Percentiles rank a stretch among this genome's conserved stretches.
Conservation (phyloP, 2,329 filamentous ascomycete species). For the Bisporella sp. region DNA sequence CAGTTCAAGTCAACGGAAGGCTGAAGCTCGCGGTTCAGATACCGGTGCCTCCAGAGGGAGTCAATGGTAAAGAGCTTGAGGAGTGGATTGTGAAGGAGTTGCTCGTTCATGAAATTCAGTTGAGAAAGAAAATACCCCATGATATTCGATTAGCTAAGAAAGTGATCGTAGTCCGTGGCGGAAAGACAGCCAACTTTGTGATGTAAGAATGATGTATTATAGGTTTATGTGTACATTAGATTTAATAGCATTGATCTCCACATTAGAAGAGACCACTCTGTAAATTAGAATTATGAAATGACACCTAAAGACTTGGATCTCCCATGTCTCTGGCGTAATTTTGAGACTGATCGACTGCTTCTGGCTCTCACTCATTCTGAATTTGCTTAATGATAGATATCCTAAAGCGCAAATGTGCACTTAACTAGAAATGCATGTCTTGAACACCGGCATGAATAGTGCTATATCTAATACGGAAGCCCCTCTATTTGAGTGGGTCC, state of each 20-base stretch:
- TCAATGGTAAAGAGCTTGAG: slow-evolving; percentile 39
- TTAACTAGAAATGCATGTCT: too few species aligned
- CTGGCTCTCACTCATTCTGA: too few species aligned
- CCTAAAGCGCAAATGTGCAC: too few species aligned
- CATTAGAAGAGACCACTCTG: too few species aligned
- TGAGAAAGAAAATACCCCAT: slow-evolving; percentile 35
- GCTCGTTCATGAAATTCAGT: slow-evolving; percentile 53
- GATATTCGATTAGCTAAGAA: slow-evolving; percentile 49
- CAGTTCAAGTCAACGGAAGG: slow-evolving; percentile 78
- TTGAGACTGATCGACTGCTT: too few species aligned
- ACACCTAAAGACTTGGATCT: too few species aligned
- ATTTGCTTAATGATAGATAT: too few species aligned
- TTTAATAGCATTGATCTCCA: neutral
- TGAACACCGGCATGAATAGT: too few species aligned
- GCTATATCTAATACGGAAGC: too few species aligned
- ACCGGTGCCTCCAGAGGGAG: slow-evolving; percentile 37
- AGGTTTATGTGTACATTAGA: neutral
- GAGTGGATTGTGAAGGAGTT: slow-evolving; percentile 58
- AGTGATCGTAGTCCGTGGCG: slow-evolving; percentile 58
- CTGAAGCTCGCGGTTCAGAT: slow-evolving; percentile 52
- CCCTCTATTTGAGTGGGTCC: too few species aligned
- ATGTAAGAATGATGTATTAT: slow-evolving; percentile 21
- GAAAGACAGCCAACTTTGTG: slow-evolving; percentile 71
- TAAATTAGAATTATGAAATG: too few species aligned
- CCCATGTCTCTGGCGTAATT: too few species aligned